Evolutionary conservation across 495 filamentous ascomycete species (phyloP), one percentile per base, ranked within the genome.

Genomic region (Aspergillus panamensis): DNA sequence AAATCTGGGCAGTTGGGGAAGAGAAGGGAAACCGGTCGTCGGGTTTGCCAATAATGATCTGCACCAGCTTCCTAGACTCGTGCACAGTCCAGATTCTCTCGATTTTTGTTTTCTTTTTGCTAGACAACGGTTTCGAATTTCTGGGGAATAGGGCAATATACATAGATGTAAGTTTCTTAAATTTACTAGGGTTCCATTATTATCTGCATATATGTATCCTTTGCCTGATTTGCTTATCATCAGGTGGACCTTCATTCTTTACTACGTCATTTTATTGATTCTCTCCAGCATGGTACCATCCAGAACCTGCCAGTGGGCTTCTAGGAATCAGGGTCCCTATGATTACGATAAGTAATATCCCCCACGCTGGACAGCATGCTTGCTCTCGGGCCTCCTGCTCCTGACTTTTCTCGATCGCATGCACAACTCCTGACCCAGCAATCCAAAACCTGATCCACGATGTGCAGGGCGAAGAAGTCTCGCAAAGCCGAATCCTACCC

Each of bases 191-290:
- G 25, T 13, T 50, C 5, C 8, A 25, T 50, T 50, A 45, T 14
- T 39, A 40, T 21, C 43, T 47, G 19, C 43, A 53, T 37, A 51
- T 48, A 49, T 40, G 48, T 20, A 9, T 19, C 59, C 56, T 59
- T 60, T 59, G 59, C 56, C 53, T 31, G 29, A 48, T 48, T 49
- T 44, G 32, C 40, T 30, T 53, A 51, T 53, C 42, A 51, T 53
- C 42, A 37, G 31, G 52, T 56, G 25, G 25, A 25, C 48, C 43
- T 39, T 16, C 56, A 65, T 62, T 62, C 60, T 45, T 19, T 30
- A 55, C 30, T 37, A 62, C 63, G 60, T 62, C 63, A 66, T 42
- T 58, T 55, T 65, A 61, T 64, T 64, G 51, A 61, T 51, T 58
- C 39, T 20, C 20, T 47, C 21, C 42, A 40, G 49, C 30, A 29